Base-by-base conservation (phyloP, 495 filamentous ascomycete species). In the Pyronema omphalodes region DNA sequence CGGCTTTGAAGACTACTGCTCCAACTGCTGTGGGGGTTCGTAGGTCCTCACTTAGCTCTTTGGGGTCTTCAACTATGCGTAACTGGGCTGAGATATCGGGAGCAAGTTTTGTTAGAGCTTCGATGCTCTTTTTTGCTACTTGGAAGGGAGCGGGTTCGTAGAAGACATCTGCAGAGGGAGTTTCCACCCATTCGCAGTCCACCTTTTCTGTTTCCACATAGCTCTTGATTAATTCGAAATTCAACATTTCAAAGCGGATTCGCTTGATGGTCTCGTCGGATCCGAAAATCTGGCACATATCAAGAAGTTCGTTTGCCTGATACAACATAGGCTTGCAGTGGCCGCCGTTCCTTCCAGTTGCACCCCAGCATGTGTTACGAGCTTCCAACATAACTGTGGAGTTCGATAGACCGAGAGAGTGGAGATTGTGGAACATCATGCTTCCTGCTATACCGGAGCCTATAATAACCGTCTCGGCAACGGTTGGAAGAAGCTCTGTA, bases 301-400 rank as follows among this genome's bases (percentile, higher is more conserved):
- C 51, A n/a, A 34, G 15, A 23, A 59, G 41, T n/a, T n/a, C 37
- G 34, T 44, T 33, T 1, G 57, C 37, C 0, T 67, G 61, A 66
- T 80, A 82, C 44, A 83, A 60, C 0, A 74, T 60, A 6, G 83
- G 79, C 51, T 83, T 79, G 65, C 81, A 84, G 60, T 88, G 82
- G 6, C 83, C 83, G 45, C 83, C 83, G 62, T 88, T 88, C 70
- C 85, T 70, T 0, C 86, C 86, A 0, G 86, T 91, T 14, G 86
- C 86, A 12, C 86, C 86, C 69, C 74, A 85, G 62, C 83, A 88
- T 7, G 80, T 77, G 66, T 84, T 79, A 48, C 85, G 73, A 5
- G 85, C 84, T 66, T 93, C 86, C 1, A 93, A 69, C 73, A 91
- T 80, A 0, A 86, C 72, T 6, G 58, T 54, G 7, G 41, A n/a